A percentile compares a stretch with the other conserved stretches of the same genome.
phyloP scores from a whole-genome alignment of 225 moss, liverwort and hornwort species.

The Physcomitrellopsis africana region DNA sequence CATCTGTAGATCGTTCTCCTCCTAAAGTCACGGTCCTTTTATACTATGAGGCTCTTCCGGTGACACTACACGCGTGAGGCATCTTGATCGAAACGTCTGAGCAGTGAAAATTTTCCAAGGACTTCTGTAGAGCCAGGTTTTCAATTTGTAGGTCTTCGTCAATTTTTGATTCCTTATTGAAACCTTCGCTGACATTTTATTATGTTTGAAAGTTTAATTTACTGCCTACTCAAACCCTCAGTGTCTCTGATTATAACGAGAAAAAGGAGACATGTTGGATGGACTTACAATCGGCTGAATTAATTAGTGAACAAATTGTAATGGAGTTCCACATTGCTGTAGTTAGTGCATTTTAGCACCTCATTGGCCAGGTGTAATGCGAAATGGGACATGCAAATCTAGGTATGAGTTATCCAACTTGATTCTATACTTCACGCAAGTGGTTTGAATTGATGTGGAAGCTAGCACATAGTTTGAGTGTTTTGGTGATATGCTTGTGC shows the following conservation, averaged over 20 bases:
- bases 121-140: background rate
- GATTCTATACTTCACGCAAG: background rate
- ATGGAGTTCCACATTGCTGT: conserved; percentile 36
- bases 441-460: background rate
- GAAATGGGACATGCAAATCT: conserved; percentile 51
- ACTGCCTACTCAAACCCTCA: no score
- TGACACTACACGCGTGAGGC: background rate
- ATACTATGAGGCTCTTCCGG: no score
- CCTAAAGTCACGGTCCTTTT: conserved; percentile 21
- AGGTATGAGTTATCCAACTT: conserved; percentile 22
- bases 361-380: conserved; percentile 25
- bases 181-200: background rate
- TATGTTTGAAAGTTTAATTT: background rate
- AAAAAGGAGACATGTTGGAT: conserved; percentile 21
- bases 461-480: background rate
- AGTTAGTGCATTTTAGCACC: conserved; percentile 34
- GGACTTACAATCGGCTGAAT: background rate
- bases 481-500: conserved; percentile 10
- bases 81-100: background rate
- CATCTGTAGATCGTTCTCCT: background rate
- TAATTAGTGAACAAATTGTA: conserved; percentile 21
- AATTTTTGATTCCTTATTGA: background rate
- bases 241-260: no score
- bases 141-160: conserved; percentile 2
- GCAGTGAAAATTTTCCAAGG: background rate